A percentile compares a stretch with the other conserved stretches of the same genome.
These are phyloP conservation scores for Dactylis glomerata DNA, from an alignment of 176 grass and related monocot species.

Conservation along the genomic window DNA sequence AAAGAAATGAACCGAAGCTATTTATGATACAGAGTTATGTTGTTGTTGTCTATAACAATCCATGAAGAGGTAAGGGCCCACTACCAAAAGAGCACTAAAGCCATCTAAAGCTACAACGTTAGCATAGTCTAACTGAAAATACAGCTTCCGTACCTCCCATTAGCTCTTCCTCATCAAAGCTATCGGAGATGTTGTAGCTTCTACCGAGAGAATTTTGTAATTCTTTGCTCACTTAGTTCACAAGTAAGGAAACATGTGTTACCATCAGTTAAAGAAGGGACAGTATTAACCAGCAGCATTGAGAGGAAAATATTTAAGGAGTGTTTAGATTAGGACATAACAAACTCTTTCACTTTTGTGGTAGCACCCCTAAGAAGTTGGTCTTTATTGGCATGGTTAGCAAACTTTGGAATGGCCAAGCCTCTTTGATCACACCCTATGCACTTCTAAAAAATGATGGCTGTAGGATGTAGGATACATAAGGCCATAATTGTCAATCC, in stretches of 20 bases:
- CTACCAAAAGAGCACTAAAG: background rate
- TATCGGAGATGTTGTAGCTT: slow-evolving; percentile 87
- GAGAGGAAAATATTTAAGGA: background rate
- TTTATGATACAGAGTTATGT: background rate
- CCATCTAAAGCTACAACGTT: background rate
- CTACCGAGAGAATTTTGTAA: no score
- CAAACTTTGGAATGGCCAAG: background rate
- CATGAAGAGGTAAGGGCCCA: background rate
- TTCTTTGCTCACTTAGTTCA: slow-evolving; percentile 63
- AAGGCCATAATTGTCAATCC: background rate
- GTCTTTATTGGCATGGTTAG: background rate
- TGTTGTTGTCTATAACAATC: background rate
- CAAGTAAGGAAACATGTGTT: background rate
- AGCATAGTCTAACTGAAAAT: slow-evolving; percentile 1
- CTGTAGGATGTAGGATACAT: background rate
- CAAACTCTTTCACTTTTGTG: background rate
- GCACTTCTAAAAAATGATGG: background rate
- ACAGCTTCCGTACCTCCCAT: slow-evolving; percentile 67
- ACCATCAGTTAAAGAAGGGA: background rate
- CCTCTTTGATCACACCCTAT: background rate
- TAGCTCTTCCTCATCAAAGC: slow-evolving; percentile 87
- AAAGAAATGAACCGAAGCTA: background rate
- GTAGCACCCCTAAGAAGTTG: background rate
- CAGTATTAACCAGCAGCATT: background rate
- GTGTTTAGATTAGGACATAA: background rate